Conservation (phyloP, 305 asterid species). For the Fraxinus floribunda region DNA sequence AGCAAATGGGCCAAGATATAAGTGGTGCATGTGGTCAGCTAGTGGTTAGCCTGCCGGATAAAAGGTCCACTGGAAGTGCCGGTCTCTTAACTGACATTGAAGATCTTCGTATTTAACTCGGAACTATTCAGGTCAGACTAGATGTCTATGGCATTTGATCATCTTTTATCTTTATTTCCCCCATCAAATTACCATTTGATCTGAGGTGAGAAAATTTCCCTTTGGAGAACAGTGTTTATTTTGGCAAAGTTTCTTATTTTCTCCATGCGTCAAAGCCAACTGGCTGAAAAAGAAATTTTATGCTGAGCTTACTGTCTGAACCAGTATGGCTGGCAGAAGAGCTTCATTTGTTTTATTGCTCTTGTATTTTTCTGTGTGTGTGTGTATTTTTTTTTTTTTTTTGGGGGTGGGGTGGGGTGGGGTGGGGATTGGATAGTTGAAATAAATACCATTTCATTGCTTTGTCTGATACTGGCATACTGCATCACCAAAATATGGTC, state of each 20-base stretch:
- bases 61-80: constrained; percentile 33
- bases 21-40: constrained; percentile 99
- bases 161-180: not conserved
- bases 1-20: constrained; percentile 98
- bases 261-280: not conserved
- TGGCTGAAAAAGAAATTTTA: not conserved
- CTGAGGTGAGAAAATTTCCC: not conserved
- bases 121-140: not conserved
- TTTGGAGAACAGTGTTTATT: not conserved
- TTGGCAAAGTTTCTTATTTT: not conserved
- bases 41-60: constrained; percentile 52
- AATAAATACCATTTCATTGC: not conserved
- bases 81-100: constrained; percentile 72
- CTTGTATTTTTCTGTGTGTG: not conserved
- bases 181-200: not conserved
- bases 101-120: constrained; percentile 52
- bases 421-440: not conserved
- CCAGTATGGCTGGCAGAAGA: not conserved
- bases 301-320: not conserved
- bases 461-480: not conserved
- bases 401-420: not conserved
- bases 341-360: not conserved
- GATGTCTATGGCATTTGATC: not conserved
- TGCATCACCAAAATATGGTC: not conserved
- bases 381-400: too few relatives aligned